These are phyloP conservation scores for Sclerotinia spermophila DNA, from an alignment of 2,329 filamentous ascomycete genomes.

Conservation along the genomic window DNA sequence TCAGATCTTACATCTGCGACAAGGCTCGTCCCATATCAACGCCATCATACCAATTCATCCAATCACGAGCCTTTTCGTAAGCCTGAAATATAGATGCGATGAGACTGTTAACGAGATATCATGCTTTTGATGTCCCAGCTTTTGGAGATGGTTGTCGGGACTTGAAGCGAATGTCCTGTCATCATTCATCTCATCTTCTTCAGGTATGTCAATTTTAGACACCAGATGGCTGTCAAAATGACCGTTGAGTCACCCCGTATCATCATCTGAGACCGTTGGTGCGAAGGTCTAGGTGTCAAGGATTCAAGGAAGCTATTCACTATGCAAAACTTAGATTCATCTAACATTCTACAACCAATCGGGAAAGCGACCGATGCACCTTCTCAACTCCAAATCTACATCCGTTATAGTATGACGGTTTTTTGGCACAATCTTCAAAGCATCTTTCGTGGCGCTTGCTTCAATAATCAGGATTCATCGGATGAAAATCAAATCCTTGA, in stretches of 20 bases:
- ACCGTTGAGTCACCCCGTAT: background rate
- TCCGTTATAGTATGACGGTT: background rate
- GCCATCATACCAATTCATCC: background rate
- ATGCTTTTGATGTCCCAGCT: background rate
- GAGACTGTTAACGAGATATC: background rate
- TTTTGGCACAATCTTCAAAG: background rate
- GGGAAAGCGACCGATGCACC: background rate
- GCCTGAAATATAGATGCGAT: background rate
- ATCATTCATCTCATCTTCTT: constrained; percentile 7
- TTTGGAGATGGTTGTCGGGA: background rate
- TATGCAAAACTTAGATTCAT: background rate
- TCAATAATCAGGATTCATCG: background rate
- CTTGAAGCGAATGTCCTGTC: background rate
- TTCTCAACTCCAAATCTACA: background rate
- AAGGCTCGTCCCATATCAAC: constrained; percentile 6
- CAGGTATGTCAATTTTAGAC: background rate
- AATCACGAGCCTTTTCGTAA: background rate
- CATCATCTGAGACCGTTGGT: background rate
- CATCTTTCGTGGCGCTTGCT: background rate
- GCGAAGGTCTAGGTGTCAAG: background rate
- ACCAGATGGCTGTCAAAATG: background rate
- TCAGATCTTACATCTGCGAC: constrained; percentile 14
- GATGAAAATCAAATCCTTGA: background rate
- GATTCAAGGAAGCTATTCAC: background rate
- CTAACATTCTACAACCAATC: background rate